Conservation (phyloP, 2,329 filamentous ascomycete genomes). For the Acephala macrosclerotiorum region DNA sequence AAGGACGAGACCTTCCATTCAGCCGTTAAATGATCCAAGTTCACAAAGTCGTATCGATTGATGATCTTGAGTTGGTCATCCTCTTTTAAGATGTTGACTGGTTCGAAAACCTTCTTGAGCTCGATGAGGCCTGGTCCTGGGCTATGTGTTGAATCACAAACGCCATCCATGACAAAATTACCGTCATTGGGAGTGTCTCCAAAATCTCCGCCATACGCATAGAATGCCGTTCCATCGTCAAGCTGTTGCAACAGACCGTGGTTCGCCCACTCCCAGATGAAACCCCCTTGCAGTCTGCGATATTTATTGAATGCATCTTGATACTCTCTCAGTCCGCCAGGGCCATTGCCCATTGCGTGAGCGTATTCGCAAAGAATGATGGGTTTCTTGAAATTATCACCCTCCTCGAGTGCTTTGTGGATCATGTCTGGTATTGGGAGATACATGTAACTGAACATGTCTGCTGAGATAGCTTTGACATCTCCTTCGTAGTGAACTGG, state of each 20-base stretch:
- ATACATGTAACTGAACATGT: slow-evolving; percentile 66
- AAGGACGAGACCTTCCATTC: slow-evolving; percentile 55
- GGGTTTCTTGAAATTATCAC: slow-evolving; percentile 55
- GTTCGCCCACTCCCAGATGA: slow-evolving; percentile 72
- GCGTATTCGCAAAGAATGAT: slow-evolving; percentile 65
- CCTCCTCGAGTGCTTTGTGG: slow-evolving; percentile 48
- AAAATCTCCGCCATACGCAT: slow-evolving; percentile 69
- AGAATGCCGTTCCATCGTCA: slow-evolving; percentile 53
- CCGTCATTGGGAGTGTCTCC: slow-evolving; percentile 66
- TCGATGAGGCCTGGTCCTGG: slow-evolving; percentile 64
- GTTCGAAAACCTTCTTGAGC: slow-evolving; percentile 64
- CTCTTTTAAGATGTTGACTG: slow-evolving; percentile 52
- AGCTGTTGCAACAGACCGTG: slow-evolving; percentile 60
- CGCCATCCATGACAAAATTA: slow-evolving; percentile 69
- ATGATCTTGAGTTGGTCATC: slow-evolving; percentile 46
- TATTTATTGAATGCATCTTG: slow-evolving; percentile 60
- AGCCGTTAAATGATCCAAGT: slow-evolving; percentile 56
- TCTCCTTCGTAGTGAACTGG: slow-evolving; percentile 66
- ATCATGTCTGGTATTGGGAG: slow-evolving; percentile 53
- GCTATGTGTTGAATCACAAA: slow-evolving; percentile 60
- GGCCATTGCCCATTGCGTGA: slow-evolving; percentile 78
- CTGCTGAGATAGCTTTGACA: slow-evolving; percentile 55
- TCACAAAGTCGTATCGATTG: slow-evolving; percentile 61
- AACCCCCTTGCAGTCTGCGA: slow-evolving; percentile 47
- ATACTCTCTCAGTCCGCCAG: slow-evolving; percentile 74